Evolutionary conservation across 1,139 yeast species (phyloP).

Genomic region (Lipomyces yarrowii): DNA sequence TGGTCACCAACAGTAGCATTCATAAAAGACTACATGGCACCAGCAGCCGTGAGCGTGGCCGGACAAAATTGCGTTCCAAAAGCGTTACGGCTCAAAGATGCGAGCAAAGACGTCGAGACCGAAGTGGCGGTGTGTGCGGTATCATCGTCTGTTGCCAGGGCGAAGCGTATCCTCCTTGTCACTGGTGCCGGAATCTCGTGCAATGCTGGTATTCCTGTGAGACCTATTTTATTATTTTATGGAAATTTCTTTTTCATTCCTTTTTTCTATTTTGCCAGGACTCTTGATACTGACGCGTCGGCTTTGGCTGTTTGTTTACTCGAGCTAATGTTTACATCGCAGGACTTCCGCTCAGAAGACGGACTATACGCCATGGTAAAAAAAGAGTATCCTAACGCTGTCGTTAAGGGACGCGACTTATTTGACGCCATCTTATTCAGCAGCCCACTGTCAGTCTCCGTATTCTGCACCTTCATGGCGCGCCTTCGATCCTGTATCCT

Average conservation of each 20-base stretch:
- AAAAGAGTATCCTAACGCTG: conserved; percentile 59
- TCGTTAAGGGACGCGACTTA: conserved; percentile 81
- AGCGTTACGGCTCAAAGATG: conserved; percentile 11
- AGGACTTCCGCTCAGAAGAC: conserved; percentile 78
- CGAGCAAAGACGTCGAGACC: neutral
- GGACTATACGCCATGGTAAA: conserved; percentile 82
- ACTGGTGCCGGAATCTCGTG: conserved; percentile 97
- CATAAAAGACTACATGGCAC: neutral
- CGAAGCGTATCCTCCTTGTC: conserved; percentile 38
- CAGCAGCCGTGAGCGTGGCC: neutral
- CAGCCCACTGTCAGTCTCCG: conserved; percentile 59
- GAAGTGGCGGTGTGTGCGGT: conserved; percentile 8
- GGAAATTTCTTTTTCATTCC: neutral
- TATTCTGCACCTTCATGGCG: conserved; percentile 84
- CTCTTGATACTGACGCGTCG: neutral
- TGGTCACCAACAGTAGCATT: neutral
- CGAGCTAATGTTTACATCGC: neutral
- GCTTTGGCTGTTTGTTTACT: neutral
- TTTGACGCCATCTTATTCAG: conserved; percentile 84
- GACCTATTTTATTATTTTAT: conserved; percentile 17
- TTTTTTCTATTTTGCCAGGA: no score
- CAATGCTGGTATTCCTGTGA: conserved; percentile 85
- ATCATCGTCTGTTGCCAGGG: conserved; percentile 17
- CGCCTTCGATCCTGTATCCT: conserved; percentile 64
- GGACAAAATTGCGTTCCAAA: neutral